A percentile compares a stretch with the other conserved stretches of the same genome.
Evolutionary conservation across 2,329 filamentous ascomycete genomes (phyloP).

Genomic region (Pyricularia sp.): DNA sequence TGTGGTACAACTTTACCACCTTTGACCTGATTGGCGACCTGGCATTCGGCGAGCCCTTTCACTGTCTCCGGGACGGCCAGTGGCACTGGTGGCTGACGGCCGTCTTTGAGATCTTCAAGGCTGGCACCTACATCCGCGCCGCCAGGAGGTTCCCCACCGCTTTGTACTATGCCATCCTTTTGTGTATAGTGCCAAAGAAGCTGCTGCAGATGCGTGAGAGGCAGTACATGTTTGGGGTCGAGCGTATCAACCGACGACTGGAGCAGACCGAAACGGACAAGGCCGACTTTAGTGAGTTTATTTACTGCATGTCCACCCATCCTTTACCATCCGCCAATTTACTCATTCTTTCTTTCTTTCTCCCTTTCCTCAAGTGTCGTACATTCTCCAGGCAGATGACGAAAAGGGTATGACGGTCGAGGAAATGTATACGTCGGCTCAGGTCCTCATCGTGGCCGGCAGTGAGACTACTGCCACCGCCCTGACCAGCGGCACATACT

Average conservation of each 20-base stretch:
- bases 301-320: neutral
- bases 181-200: neutral
- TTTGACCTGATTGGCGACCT: slow-evolving; percentile 36
- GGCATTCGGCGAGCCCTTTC: slow-evolving; percentile 34
- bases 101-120: slow-evolving; percentile 18
- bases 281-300: slow-evolving; percentile 7
- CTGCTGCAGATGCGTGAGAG: neutral
- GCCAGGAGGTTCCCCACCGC: neutral
- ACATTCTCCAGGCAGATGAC: slow-evolving; percentile 6
- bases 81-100: slow-evolving; percentile 19
- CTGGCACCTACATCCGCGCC: slow-evolving; percentile 16
- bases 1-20: slow-evolving; percentile 22
- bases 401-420: neutral
- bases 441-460: slow-evolving; percentile 31
- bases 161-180: neutral
- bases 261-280: slow-evolving; percentile 6
- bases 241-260: slow-evolving; percentile 3
- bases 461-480: slow-evolving; percentile 41
- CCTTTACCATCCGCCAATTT: too few species aligned
- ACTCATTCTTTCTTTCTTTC: too few species aligned
- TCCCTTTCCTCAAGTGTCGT: neutral
- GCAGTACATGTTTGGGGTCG: neutral
- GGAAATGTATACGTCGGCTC: neutral
- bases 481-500: slow-evolving; percentile 27
- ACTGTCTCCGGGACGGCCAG: slow-evolving; percentile 23